Conservation (phyloP, 306 rosid species). For the Gillenia trifoliata region DNA sequence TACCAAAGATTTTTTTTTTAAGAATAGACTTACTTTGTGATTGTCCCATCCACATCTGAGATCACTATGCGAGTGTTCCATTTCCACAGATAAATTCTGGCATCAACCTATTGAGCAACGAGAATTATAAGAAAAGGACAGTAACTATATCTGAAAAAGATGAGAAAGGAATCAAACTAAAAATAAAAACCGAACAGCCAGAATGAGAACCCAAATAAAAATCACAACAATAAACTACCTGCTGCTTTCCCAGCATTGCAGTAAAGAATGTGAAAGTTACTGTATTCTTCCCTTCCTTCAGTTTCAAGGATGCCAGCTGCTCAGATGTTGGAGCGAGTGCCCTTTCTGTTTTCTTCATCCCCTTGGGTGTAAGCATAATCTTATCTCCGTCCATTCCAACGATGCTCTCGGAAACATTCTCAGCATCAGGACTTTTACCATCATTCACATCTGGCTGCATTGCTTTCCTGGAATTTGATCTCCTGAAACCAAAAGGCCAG, state of each 20-base stretch:
- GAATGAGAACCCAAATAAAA: constrained; percentile 7
- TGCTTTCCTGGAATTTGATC: constrained; percentile 36
- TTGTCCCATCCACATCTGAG: constrained; percentile 99
- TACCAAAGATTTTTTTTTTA: background rate
- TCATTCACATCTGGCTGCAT: constrained; percentile 31
- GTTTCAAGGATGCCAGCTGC: constrained; percentile 80
- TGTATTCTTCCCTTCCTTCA: constrained; percentile 78
- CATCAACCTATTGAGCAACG: constrained; percentile 65
- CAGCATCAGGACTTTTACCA: constrained; percentile 26
- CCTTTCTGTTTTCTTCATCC: constrained; percentile 41
- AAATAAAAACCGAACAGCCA: constrained; percentile 6
- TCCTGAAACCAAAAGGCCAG: constrained; percentile 75
- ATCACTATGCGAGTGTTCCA: constrained; percentile 85
- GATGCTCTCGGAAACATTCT: constrained; percentile 38
- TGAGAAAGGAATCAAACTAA: background rate
- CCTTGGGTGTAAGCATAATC: constrained; percentile 27
- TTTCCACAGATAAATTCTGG: constrained; percentile 84
- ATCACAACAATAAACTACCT: constrained; percentile 37
- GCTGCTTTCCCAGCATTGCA: constrained; percentile 63
- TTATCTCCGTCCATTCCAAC: constrained; percentile 22
- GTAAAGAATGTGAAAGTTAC: constrained; percentile 85
- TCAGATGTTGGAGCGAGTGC: constrained; percentile 70
- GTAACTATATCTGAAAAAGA: constrained; percentile 5
- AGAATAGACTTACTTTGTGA: constrained; percentile 59
- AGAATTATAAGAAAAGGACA: constrained; percentile 12